Conservation (phyloP, 2,329 filamentous ascomycete species). For the Arthroderma sp. region DNA sequence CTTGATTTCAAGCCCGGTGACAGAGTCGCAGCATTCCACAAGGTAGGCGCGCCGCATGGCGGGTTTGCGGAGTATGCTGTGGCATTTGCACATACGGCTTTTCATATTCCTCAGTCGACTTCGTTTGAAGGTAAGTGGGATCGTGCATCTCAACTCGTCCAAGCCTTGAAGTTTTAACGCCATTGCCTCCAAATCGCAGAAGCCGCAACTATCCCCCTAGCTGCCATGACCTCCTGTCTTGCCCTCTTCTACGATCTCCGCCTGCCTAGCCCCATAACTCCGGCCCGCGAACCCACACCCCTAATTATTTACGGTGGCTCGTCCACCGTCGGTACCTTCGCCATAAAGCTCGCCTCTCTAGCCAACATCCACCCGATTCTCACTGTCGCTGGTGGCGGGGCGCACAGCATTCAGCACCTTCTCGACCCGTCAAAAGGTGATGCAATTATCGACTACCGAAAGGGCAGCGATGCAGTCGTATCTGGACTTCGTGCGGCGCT, state of each 20-base stretch:
- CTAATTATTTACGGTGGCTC: conserved; percentile 38
- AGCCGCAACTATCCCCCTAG: conserved; percentile 44
- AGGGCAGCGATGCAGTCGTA: conserved; percentile 34
- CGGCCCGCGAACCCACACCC: conserved; percentile 23
- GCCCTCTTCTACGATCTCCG: conserved; percentile 36
- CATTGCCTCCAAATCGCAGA: conserved; percentile 19
- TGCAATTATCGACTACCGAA: conserved; percentile 47
- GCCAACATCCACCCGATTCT: conserved; percentile 51
- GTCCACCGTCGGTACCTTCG: conserved; percentile 45
- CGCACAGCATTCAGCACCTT: conserved; percentile 38
- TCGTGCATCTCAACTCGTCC: conserved; percentile 1
- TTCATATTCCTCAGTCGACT: conserved; percentile 37
- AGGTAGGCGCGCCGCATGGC: conserved; percentile 38
- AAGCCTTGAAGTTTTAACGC: too few species aligned
- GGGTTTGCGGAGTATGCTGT: conserved; percentile 46
- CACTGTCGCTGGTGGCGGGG: conserved; percentile 42
- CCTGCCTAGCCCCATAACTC: conserved; percentile 38
- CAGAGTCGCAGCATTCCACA: conserved; percentile 37
- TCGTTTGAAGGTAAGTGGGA: conserved; percentile 37
- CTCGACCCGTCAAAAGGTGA: conserved; percentile 44
- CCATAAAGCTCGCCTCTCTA: conserved; percentile 41
- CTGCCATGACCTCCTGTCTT: conserved; percentile 41
- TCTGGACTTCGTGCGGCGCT: conserved; percentile 24
- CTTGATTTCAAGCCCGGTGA: conserved; percentile 43
- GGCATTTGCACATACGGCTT: conserved; percentile 40